A percentile compares a stretch with the other conserved stretches of the same genome.
Evolutionary conservation across 1,284 basidiomycete genomes (phyloP).

Genomic region (Puccinia hordei): DNA sequence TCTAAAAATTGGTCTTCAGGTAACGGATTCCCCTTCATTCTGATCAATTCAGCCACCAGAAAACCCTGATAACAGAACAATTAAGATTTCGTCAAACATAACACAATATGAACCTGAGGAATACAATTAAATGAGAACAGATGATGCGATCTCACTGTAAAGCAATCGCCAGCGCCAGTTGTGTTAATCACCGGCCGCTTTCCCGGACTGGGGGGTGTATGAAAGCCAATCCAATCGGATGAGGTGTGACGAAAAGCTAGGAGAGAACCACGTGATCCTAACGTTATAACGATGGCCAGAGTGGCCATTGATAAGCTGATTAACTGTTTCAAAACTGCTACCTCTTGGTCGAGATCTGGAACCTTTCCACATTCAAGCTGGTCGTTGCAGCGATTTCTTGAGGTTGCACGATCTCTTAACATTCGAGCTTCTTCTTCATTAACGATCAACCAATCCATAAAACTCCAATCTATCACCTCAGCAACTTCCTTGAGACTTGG

Average conservation of each 20-base stretch:
- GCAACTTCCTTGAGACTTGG: conserved; percentile 10
- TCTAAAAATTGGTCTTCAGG: not conserved
- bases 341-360: not conserved
- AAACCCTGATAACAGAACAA: conserved; percentile 15
- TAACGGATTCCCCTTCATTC: conserved; percentile 5
- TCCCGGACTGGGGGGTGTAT: conserved; percentile 7
- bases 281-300: conserved; percentile 16
- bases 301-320: conserved; percentile 20
- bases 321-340: not conserved
- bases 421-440: conserved; percentile 36
- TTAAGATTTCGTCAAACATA: not conserved
- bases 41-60: conserved; percentile 31
- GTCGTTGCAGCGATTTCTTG: not conserved
- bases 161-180: conserved; percentile 48
- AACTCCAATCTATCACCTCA: conserved; percentile 12
- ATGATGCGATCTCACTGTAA: conserved; percentile 25
- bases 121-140: not conserved
- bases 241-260: conserved; percentile 1
- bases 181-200: conserved; percentile 34
- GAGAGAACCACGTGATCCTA: conserved; percentile 30
- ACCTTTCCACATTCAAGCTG: not conserved
- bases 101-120: not conserved
- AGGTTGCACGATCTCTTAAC: not conserved
- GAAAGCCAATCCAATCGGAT: conserved; percentile 6
- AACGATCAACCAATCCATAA: conserved; percentile 43